A percentile compares a stretch with the other conserved stretches of the same genome.
Evolutionary conservation across 768 basidiomycete species (phyloP).

Genomic region (Candolleomyces aberdarensis): DNA sequence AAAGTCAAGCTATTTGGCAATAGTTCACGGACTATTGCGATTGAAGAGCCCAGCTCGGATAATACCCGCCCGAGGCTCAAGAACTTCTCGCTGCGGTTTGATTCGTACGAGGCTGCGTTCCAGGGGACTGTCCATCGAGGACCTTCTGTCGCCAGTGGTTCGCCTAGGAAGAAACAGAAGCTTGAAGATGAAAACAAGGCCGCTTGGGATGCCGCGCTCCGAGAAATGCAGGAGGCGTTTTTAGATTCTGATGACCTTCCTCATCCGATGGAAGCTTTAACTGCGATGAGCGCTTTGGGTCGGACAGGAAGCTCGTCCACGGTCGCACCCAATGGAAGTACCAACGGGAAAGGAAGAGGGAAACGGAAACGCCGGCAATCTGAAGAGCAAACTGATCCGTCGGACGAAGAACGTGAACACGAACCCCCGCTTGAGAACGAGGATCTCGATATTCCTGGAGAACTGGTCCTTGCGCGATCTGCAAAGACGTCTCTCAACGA

Average conservation of each 20-base stretch:
- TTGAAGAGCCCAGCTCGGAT: conserved; percentile 30
- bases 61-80: conserved; percentile 35
- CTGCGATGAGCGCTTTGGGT: not conserved
- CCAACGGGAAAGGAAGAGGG: not conserved
- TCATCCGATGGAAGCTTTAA: not conserved
- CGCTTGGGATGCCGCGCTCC: not conserved
- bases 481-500: conserved; percentile 21
- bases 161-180: conserved; percentile 3
- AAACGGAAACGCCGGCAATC: conserved; percentile 24
- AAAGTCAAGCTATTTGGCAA: conserved; percentile 10
- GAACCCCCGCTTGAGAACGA: not conserved
- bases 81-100: conserved; percentile 7
- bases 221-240: not conserved
- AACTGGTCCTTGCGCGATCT: conserved; percentile 56
- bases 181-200: conserved; percentile 1
- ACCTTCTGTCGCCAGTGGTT: conserved; percentile 22
- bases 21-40: conserved; percentile 24
- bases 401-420: not conserved
- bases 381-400: conserved; percentile 8
- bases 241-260: not conserved
- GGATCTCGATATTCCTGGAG: conserved; percentile 34
- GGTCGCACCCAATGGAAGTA: not conserved
- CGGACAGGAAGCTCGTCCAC: not conserved
- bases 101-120: conserved; percentile 35
- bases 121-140: conserved; percentile 10